phyloP scores from a whole-genome alignment of 495 filamentous ascomycete species.

The Xylaria telfairii region DNA sequence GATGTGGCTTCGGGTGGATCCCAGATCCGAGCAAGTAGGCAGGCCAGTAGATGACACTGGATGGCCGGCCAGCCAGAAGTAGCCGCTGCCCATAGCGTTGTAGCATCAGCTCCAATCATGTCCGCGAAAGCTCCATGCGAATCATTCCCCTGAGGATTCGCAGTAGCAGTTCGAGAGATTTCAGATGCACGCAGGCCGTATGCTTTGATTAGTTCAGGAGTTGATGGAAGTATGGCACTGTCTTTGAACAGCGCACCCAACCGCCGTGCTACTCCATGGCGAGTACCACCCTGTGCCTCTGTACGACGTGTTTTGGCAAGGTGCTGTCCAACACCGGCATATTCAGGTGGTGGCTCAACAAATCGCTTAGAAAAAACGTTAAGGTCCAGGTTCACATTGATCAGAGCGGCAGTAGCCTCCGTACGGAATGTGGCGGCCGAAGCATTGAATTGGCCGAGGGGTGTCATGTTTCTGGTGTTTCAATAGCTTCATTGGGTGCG shows the following conservation, averaged over 20 bases:
- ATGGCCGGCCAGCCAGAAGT: slow-evolving; percentile 41
- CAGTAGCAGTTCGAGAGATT: slow-evolving; percentile 31
- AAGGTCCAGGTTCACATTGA: slow-evolving; percentile 6
- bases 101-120: slow-evolving; percentile 40
- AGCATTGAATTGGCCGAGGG: slow-evolving; percentile 13
- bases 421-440: slow-evolving; percentile 5
- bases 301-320: neutral
- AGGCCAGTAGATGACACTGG: slow-evolving; percentile 42
- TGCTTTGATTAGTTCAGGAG: slow-evolving; percentile 41
- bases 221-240: slow-evolving; percentile 30
- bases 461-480: neutral
- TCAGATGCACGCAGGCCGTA: slow-evolving; percentile 50
- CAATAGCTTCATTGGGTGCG: neutral
- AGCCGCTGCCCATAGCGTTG: slow-evolving; percentile 47
- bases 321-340: slow-evolving; percentile 17
- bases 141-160: slow-evolving; percentile 17
- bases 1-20: slow-evolving; percentile 36
- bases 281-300: slow-evolving; percentile 8
- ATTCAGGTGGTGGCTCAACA: slow-evolving; percentile 1
- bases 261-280: slow-evolving; percentile 40
- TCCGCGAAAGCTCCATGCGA: slow-evolving; percentile 14
- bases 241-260: slow-evolving; percentile 42
- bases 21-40: slow-evolving; percentile 45
- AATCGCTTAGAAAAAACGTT: slow-evolving; percentile 2
- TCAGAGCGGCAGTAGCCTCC: slow-evolving; percentile 11